Percentiles rank a stretch among this genome's conserved stretches.
These are phyloP conservation scores for Thymus mandschuricus DNA, from an alignment of 257 asterid genomes.

Conservation along the genomic window DNA sequence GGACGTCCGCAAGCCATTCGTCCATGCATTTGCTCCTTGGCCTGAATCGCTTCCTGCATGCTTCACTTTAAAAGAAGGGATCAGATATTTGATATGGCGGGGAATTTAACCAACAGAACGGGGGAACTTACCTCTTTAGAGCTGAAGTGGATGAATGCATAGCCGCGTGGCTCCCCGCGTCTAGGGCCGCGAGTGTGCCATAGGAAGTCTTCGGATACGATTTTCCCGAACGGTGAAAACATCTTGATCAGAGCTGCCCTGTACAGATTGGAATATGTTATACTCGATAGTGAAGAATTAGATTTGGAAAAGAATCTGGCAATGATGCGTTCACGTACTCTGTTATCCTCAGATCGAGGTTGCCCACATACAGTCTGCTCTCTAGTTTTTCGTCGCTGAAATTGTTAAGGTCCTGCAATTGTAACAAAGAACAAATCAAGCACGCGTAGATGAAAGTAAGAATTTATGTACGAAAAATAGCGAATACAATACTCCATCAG, in stretches of 20 bases:
- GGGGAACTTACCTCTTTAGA: conserved; percentile 72
- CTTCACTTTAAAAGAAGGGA: conserved; percentile 78
- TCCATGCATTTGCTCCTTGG: conserved; percentile 96
- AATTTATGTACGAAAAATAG: background rate
- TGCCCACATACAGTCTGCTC: conserved; percentile 80
- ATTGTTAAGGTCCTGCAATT: conserved; percentile 52
- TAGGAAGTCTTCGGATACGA: conserved; percentile 75
- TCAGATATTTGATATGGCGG: conserved; percentile 36
- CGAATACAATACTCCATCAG: background rate
- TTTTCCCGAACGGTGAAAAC: conserved; percentile 78
- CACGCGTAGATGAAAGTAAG: background rate
- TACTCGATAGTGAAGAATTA: background rate
- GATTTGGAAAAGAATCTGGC: background rate
- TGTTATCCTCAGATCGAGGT: conserved; percentile 86
- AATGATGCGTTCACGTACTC: conserved; percentile 35
- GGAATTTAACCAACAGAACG: background rate
- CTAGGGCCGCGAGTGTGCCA: conserved; percentile 97
- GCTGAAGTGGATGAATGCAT: conserved; percentile 72
- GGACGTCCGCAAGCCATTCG: conserved; percentile 59
- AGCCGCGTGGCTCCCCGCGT: conserved; percentile 61
- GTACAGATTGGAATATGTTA: conserved; percentile 24
- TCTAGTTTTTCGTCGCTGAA: conserved; percentile 58
- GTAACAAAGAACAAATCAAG: background rate
- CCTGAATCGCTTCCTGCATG: conserved; percentile 90
- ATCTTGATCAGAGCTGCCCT: conserved; percentile 86